These are phyloP conservation scores for Septoria linicola DNA, from an alignment of 2,329 filamentous ascomycete genomes.

Conservation along the genomic window DNA sequence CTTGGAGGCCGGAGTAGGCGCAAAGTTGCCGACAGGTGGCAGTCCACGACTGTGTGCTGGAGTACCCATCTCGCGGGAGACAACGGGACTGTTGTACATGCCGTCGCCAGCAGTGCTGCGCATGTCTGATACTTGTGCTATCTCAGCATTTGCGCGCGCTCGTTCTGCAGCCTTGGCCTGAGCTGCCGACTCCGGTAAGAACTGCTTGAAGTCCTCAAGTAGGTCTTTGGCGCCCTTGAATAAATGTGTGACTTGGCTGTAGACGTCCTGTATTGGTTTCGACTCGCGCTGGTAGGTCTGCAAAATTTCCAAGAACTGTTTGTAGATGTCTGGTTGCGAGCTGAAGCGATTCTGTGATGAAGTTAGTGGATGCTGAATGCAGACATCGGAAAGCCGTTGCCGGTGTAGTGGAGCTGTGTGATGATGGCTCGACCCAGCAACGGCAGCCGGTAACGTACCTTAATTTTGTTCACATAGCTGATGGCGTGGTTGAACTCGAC, in stretches of 20 bases:
- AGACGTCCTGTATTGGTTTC: conserved; percentile 97
- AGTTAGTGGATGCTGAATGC: conserved; percentile 3
- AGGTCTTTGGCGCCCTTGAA: conserved; percentile 93
- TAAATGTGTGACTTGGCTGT: conserved; percentile 89
- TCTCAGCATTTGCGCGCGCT: conserved; percentile 64
- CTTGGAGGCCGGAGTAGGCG: conserved; percentile 74
- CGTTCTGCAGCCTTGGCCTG: conserved; percentile 59
- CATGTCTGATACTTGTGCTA: conserved; percentile 63
- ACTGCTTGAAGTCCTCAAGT: conserved; percentile 97
- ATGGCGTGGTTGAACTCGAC: conserved; percentile 99
- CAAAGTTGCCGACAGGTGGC: conserved; percentile 93
- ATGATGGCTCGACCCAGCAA: background rate
- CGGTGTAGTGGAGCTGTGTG: background rate
- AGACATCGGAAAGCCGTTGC: background rate
- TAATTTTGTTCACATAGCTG: conserved; percentile 99
- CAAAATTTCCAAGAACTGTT: conserved; percentile 95
- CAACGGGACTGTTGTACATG: conserved; percentile 41
- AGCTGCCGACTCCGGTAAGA: conserved; percentile 84
- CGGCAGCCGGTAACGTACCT: conserved; percentile 59
- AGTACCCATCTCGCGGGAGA: conserved; percentile 41
- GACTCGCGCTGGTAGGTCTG: conserved; percentile 98
- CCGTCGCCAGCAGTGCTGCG: conserved; percentile 49
- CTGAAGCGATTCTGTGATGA: conserved; percentile 81
- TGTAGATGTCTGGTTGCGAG: conserved; percentile 96
- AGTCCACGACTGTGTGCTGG: conserved; percentile 49